Conservation (phyloP, 169 alveolate genomes). For the Pseudocohnilembus persalinus region DNA sequence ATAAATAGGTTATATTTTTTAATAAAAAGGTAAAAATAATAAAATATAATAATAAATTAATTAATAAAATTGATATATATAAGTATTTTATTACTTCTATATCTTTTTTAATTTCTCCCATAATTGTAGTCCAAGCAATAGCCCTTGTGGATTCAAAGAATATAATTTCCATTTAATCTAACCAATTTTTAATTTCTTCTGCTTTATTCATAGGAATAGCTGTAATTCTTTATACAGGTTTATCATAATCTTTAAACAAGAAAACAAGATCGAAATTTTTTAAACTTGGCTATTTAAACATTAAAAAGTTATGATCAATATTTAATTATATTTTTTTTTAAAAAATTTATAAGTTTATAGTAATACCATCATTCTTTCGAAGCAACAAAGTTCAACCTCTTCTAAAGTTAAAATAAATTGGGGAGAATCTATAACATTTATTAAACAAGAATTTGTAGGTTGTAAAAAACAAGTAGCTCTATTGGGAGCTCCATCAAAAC, state of each 20-base stretch:
- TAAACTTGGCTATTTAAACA: constrained; percentile 8
- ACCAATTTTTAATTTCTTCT: constrained; percentile 74
- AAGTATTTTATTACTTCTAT: constrained; percentile 31
- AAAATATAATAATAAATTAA: too few relatives aligned
- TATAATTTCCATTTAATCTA: constrained; percentile 70
- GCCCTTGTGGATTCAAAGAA: constrained; percentile 76
- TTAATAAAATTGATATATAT: background rate
- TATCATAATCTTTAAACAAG: constrained; percentile 71
- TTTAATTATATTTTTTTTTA: too few relatives aligned
- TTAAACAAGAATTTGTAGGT: constrained; percentile 73
- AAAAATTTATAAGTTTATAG: constrained; percentile 6
- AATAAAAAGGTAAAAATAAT: too few relatives aligned
- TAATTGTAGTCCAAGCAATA: constrained; percentile 69
- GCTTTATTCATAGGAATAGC: constrained; percentile 73
- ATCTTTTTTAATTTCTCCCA: constrained; percentile 62
- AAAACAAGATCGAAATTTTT: constrained; percentile 82
- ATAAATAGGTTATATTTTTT: too few relatives aligned
- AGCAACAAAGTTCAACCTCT: constrained; percentile 77
- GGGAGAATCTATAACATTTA: constrained; percentile 73
- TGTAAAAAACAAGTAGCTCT: constrained; percentile 66
- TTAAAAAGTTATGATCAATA: too few relatives aligned
- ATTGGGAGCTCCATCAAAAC: constrained; percentile 75
- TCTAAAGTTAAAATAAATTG: constrained; percentile 72
- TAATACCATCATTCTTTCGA: constrained; percentile 77
- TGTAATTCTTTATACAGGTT: constrained; percentile 58